Evolutionary conservation across 2,329 filamentous ascomycete genomes (phyloP).

Genomic region (Colletotrichum orbiculare): DNA sequence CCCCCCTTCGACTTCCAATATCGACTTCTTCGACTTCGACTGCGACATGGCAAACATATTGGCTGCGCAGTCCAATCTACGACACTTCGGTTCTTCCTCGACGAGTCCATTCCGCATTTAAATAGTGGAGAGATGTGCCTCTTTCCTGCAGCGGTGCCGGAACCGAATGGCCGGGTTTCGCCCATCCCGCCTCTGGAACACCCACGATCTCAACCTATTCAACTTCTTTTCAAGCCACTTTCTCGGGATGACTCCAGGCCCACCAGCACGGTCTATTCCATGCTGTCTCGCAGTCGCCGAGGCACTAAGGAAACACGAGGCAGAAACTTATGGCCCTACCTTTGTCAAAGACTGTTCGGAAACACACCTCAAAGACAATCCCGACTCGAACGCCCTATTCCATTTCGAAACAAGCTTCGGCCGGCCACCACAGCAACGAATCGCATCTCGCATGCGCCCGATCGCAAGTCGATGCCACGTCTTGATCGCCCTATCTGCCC

Average conservation of each 20-base stretch:
- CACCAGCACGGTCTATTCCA: neutral
- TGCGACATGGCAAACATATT: too few species aligned
- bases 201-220: too few species aligned
- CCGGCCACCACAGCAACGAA: slow-evolving; percentile 5
- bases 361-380: neutral
- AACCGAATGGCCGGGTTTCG: too few species aligned
- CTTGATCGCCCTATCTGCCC: slow-evolving; percentile 5
- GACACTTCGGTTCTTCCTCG: too few species aligned
- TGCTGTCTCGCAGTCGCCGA: slow-evolving; percentile 25
- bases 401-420: slow-evolving; percentile 31
- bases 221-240: slow-evolving; percentile 8
- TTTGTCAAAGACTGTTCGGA: neutral
- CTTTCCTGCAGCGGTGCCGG: too few species aligned
- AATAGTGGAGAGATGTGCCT: too few species aligned
- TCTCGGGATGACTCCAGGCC: neutral
- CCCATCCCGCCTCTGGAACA: too few species aligned
- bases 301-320: slow-evolving; percentile 22
- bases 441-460: slow-evolving; percentile 20
- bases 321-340: neutral
- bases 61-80: too few species aligned
- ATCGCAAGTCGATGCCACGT: slow-evolving; percentile 7
- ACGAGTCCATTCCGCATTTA: too few species aligned
- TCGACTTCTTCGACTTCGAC: too few species aligned
- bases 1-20: too few species aligned
- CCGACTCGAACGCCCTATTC: slow-evolving; percentile 1